Percentiles rank a stretch among this genome's conserved stretches.
Conservation (phyloP, 2,329 filamentous ascomycete species). For the Pyrenochaeta sp. region DNA sequence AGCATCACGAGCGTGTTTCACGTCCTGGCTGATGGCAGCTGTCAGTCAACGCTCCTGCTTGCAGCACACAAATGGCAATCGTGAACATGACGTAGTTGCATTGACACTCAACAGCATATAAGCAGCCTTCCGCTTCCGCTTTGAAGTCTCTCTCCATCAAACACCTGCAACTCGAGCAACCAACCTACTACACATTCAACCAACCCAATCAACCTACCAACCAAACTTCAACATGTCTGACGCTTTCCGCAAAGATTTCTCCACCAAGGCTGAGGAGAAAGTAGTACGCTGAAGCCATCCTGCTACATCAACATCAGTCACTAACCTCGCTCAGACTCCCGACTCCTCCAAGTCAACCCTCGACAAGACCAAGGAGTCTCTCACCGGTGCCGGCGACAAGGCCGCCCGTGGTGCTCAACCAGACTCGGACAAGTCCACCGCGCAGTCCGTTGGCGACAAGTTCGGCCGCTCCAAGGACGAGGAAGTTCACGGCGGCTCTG, state of each 20-base stretch:
- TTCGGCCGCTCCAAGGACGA: constrained; percentile 50
- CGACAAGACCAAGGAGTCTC: constrained; percentile 65
- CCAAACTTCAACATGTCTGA: constrained; percentile 65
- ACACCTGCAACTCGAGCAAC: constrained; percentile 24
- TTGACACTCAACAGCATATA: constrained; percentile 26
- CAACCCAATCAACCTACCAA: constrained; percentile 27
- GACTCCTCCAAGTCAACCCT: constrained; percentile 68
- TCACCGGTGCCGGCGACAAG: constrained; percentile 66
- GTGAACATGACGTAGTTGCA: constrained; percentile 35
- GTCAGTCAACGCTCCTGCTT: constrained; percentile 14
- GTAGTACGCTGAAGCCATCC: constrained; percentile 12
- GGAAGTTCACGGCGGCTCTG: constrained; percentile 47
- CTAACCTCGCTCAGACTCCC: constrained; percentile 55
- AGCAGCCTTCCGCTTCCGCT: constrained; percentile 13
- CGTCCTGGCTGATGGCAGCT: constrained; percentile 7
- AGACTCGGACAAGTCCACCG: constrained; percentile 64
- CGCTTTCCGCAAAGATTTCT: constrained; percentile 68
- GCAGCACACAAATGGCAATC: constrained; percentile 10
- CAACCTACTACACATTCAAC: constrained; percentile 14
- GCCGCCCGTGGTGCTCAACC: constrained; percentile 51
- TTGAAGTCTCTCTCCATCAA: constrained; percentile 23
- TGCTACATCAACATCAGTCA: not conserved
- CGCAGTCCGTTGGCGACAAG: constrained; percentile 59
- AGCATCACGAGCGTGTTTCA: not conserved
- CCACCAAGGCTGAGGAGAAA: constrained; percentile 64